Base-by-base conservation (phyloP, 202 grass and related monocot genomes). In the Zoysia matrella region DNA sequence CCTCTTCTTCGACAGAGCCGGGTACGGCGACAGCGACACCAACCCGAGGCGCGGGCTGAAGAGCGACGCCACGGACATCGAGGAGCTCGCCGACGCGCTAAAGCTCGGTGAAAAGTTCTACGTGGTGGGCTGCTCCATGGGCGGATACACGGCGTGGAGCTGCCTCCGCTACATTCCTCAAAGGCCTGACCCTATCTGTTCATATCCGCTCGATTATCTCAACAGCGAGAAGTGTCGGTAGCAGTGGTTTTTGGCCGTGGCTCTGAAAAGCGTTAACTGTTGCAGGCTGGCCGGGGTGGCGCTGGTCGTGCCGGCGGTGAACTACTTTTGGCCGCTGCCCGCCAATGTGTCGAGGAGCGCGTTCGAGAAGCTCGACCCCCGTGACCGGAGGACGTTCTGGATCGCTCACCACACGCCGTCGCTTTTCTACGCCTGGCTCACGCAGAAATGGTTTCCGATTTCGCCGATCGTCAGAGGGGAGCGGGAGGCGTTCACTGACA, bases 251-350 rank as follows among this genome's bases (percentile, higher is more conserved):
- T 36, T 36, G 30, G 7, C 10, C n/a, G 16, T 39, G 18, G 5
- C 5, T 85, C 53, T 63, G 36, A 60, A 11, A 11, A 16, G 47
- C 3, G 45, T 49, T 6, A 15, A 4, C 44, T 57, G 13, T 8
- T 40, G 67, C 73, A 93, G 91, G 74, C 78, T 93, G 47, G 69
- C 76, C 76, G 88, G 88, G 63, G 85, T 41, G n/a, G 69, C 77
- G 6, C 66, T 90, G 52, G 78, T 90, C 53, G 88, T 74, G 54
- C 91, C 91, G 57, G 88, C 73, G 43, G 88, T 93, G 60, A 93
- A 90, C 85, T 93, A 93, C 78, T 90, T 85, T 85, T 90, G 91
- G 91, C 64, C 84, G 42, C 49, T 90, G 54, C 88, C 91, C 2
- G 74, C 52, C 53, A 12, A 77, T 62, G 63, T 88, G 78, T 72